These are phyloP conservation scores for Phytophthora citrophthora DNA, from an alignment of 352 stramenopile species.

Conservation along the genomic window DNA sequence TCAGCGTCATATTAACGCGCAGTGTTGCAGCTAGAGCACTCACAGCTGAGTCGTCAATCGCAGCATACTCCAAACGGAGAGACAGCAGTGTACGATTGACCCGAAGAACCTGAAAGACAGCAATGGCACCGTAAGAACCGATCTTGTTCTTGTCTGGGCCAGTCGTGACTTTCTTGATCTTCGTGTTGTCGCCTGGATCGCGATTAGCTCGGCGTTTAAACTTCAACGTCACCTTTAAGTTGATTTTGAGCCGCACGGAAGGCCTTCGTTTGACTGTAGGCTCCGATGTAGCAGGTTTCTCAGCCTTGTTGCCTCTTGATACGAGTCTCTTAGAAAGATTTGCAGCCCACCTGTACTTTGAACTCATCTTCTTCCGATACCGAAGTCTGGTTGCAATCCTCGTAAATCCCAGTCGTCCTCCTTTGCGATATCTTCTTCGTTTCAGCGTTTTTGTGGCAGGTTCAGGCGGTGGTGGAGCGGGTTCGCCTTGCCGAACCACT, in stretches of 20 bases:
- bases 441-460: conserved; percentile 13
- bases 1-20: conserved; percentile 63
- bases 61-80: conserved; percentile 54
- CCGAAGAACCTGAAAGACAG: conserved; percentile 60
- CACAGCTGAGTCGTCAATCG: conserved; percentile 58
- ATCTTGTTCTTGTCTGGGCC: conserved; percentile 29
- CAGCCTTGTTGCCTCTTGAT: background rate
- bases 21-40: conserved; percentile 67
- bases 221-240: conserved; percentile 15
- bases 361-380: conserved; percentile 9
- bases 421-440: conserved; percentile 10
- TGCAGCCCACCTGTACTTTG: background rate
- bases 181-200: background rate
- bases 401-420: conserved; percentile 4
- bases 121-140: conserved; percentile 36
- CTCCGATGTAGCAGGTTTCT: background rate
- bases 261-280: background rate
- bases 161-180: conserved; percentile 6
- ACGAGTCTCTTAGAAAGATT: conserved; percentile 5
- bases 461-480: background rate
- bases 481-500: conserved; percentile 34
- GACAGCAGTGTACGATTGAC: conserved; percentile 56
- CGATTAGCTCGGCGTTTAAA: conserved; percentile 7
- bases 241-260: conserved; percentile 9
- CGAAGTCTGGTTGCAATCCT: conserved; percentile 14